Evolutionary conservation across 495 filamentous ascomycete species (phyloP).

Genomic region (Ramalina intermedia): DNA sequence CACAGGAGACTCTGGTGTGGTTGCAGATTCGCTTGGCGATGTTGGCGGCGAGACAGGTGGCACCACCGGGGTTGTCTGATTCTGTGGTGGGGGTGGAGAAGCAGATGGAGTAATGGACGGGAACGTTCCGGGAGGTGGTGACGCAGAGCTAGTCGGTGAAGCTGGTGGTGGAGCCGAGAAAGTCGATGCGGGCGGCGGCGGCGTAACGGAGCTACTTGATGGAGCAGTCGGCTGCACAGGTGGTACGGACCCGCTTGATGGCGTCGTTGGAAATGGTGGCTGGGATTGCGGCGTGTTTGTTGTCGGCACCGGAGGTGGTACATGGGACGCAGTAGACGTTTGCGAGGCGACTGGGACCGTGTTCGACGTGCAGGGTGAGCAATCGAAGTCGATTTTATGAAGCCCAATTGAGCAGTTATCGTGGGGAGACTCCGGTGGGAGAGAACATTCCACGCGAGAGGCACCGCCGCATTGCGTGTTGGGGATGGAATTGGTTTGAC

Average conservation of each 20-base stretch:
- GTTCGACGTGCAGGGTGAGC: constrained; percentile 39
- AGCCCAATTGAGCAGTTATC: constrained; percentile 54
- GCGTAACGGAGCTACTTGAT: constrained; percentile 6
- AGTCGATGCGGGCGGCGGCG: constrained; percentile 4
- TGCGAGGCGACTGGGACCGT: constrained; percentile 5
- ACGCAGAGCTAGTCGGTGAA: constrained; percentile 47
- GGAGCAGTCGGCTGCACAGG: constrained; percentile 15
- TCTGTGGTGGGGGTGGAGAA: constrained; percentile 39
- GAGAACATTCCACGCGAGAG: constrained; percentile 58
- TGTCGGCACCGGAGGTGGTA: constrained; percentile 15
- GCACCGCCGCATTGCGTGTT: constrained; percentile 91
- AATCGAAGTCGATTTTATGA: constrained; percentile 69
- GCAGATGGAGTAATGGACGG: constrained; percentile 39
- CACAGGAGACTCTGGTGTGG: constrained; percentile 19
- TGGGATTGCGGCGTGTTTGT: constrained; percentile 2
- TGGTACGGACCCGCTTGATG: constrained; percentile 9
- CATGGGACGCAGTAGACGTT: constrained; percentile 19
- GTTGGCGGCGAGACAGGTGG: neutral
- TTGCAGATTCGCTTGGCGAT: constrained; percentile 30
- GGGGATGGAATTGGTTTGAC: constrained; percentile 51
- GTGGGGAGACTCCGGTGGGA: constrained; percentile 40
- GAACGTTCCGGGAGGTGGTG: constrained; percentile 43
- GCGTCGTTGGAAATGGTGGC: constrained; percentile 12
- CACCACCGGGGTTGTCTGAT: too few species aligned
- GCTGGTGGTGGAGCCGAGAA: constrained; percentile 11